These are phyloP conservation scores for Candida montana DNA, from an alignment of 805 yeast species.

Conservation along the genomic window DNA sequence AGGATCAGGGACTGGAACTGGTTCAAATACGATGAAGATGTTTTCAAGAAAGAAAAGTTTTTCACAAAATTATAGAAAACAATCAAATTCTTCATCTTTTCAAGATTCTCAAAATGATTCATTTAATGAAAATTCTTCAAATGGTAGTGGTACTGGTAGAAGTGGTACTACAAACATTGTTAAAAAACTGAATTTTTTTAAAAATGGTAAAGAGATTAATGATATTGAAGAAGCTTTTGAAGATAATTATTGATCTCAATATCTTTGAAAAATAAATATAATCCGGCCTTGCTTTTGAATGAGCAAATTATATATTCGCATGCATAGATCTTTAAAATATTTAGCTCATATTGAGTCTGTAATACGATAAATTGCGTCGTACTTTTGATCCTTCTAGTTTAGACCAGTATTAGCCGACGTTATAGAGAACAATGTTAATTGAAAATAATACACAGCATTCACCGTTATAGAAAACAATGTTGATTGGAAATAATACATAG, in stretches of 20 bases:
- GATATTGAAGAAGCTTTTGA: conserved; percentile 20
- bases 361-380: too few relatives aligned
- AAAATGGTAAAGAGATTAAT: conserved; percentile 6
- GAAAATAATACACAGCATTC: too few relatives aligned
- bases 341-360: too few relatives aligned
- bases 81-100: conserved; percentile 13
- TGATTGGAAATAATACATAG: too few relatives aligned
- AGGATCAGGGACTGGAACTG: conserved; percentile 2
- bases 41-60: conserved; percentile 17
- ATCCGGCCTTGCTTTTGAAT: too few relatives aligned
- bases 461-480: too few relatives aligned
- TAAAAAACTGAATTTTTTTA: conserved; percentile 23
- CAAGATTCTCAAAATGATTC: conserved; percentile 9
- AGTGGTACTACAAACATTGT: conserved; percentile 12
- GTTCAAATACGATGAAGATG: conserved; percentile 11
- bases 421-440: too few relatives aligned
- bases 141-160: background rate
- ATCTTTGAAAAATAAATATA: too few relatives aligned
- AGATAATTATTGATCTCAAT: background rate
- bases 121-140: conserved; percentile 1
- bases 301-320: too few relatives aligned
- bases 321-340: too few relatives aligned
- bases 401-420: too few relatives aligned
- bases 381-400: too few relatives aligned
- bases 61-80: conserved; percentile 19